Base-by-base conservation (phyloP, 805 yeast species). In the Candida alai region DNA sequence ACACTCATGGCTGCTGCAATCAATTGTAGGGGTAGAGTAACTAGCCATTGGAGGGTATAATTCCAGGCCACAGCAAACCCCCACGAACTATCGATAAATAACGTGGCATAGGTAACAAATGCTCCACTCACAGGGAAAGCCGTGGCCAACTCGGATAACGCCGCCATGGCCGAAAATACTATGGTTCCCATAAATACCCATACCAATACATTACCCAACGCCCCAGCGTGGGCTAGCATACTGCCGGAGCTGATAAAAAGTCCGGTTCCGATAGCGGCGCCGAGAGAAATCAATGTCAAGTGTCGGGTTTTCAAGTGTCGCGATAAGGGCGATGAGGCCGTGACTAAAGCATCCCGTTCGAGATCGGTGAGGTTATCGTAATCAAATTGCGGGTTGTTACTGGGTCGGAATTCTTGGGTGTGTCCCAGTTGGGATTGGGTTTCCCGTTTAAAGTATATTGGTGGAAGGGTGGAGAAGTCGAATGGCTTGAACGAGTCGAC, bases 241-340 rank as follows among this genome's bases (percentile, higher is more conserved):
- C 69, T 57, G 40, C 85, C 84, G 2, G 87, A 73, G 51, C 87
- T 86, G 20, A 86, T 82, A 41, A 86, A 77, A 33, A 86, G 65
- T 51, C 93, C 95, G 6, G 90, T 80, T 47, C 95, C 95, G 45
- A 85, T 84, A 40, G 83, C 73, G 27, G 90, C 89, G 45, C 90
- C 93, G 41, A 84, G 67, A 32, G 93, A 88, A 60, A 84, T 84
- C 86, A 83, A 79, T 40, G 80, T 78, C 45, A 84, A 58, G 54
- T 84, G 90, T 51, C 89, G 69, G 27, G 75, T 71, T 47, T 74
- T 76, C 33, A 80, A 63, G 6, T 68, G 52, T 42, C 80, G 62
- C 20, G 69, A 56, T 37, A 71, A 58, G 11, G 78, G 78, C 24
- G 76, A 58, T 42, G 59, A 64, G 13, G 76, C 68, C 12, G 77